phyloP scores from a whole-genome alignment of 2,329 filamentous ascomycete genomes.

The Biscogniauxia marginata region DNA sequence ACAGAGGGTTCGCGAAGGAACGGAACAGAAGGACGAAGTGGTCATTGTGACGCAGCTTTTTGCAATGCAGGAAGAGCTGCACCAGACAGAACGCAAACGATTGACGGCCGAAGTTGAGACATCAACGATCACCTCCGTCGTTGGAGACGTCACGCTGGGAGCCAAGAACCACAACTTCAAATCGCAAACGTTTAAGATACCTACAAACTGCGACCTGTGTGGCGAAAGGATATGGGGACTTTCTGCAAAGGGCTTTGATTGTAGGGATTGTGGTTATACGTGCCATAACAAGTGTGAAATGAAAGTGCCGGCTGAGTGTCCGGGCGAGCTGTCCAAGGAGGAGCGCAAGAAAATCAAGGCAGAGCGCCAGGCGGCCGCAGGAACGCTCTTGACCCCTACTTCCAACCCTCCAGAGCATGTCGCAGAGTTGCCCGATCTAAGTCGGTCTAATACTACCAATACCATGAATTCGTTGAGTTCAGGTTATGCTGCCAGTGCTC shows the following conservation, averaged over 20 bases:
- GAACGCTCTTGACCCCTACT: conserved; percentile 52
- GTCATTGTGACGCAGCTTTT: conserved; percentile 83
- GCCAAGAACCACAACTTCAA: conserved; percentile 98
- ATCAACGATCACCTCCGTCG: conserved; percentile 83
- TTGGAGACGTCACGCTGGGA: conserved; percentile 89
- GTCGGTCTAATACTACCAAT: conserved; percentile 80
- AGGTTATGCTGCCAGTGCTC: conserved; percentile 77
- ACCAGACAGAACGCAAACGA: conserved; percentile 79
- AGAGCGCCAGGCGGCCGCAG: conserved; percentile 78
- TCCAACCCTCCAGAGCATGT: conserved; percentile 49
- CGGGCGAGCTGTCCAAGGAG: conserved; percentile 89
- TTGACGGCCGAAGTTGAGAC: conserved; percentile 91
- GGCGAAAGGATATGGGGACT: conserved; percentile 96
- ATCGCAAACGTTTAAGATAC: conserved; percentile 98
- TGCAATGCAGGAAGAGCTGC: conserved; percentile 77
- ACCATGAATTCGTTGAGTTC: conserved; percentile 91
- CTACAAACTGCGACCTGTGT: conserved; percentile 96
- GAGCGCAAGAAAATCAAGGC: conserved; percentile 92
- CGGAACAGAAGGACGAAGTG: conserved; percentile 85
- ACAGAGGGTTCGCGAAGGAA: conserved; percentile 75
- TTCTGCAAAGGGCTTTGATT: conserved; percentile 95
- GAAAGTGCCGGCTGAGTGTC: conserved; percentile 95
- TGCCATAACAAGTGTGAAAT: conserved; percentile 99
- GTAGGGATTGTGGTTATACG: conserved; percentile 93
- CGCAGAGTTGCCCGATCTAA: conserved; percentile 66